Evolutionary conservation across 2,329 filamentous ascomycete genomes (phyloP).

Genomic region (Alternaria metachromatica): DNA sequence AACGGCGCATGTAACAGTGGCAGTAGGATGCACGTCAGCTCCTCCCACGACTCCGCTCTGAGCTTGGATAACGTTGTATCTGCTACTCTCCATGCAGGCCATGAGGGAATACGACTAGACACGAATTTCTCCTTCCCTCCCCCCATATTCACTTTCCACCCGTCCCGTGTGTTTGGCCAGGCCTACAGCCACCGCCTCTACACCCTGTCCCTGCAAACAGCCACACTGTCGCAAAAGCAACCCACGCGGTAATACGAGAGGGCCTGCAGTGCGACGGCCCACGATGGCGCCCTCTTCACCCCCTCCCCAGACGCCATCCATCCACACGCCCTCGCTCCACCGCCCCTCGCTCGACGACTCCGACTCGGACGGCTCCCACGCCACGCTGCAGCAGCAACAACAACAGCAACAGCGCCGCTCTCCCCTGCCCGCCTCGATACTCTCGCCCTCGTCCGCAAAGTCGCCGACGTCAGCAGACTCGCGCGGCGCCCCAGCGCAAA

Average conservation of each 20-base stretch:
- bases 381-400: constrained; percentile 41
- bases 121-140: background rate
- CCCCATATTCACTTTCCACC: background rate
- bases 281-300: constrained; percentile 43
- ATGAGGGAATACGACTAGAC: constrained; percentile 17
- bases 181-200: background rate
- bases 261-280: constrained; percentile 7
- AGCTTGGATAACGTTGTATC: constrained; percentile 4
- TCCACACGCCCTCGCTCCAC: constrained; percentile 40
- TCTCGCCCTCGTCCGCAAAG: constrained; percentile 27
- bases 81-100: constrained; percentile 29
- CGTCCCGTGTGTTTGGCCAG: background rate
- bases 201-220: constrained; percentile 12
- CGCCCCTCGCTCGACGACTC: constrained; percentile 40
- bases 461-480: constrained; percentile 8
- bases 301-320: constrained; percentile 41
- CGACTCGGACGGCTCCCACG: constrained; percentile 51
- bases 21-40: constrained; percentile 11
- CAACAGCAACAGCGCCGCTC: constrained; percentile 33
- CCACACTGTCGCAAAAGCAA: constrained; percentile 11
- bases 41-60: background rate
- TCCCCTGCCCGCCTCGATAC: constrained; percentile 41
- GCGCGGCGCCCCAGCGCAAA: constrained; percentile 40
- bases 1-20: constrained; percentile 1
- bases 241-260: background rate